Percentiles rank a stretch among this genome's conserved stretches.
These are phyloP conservation scores for Trametes pubescens DNA, from an alignment of 1,284 basidiomycete genomes.

Conservation along the genomic window DNA sequence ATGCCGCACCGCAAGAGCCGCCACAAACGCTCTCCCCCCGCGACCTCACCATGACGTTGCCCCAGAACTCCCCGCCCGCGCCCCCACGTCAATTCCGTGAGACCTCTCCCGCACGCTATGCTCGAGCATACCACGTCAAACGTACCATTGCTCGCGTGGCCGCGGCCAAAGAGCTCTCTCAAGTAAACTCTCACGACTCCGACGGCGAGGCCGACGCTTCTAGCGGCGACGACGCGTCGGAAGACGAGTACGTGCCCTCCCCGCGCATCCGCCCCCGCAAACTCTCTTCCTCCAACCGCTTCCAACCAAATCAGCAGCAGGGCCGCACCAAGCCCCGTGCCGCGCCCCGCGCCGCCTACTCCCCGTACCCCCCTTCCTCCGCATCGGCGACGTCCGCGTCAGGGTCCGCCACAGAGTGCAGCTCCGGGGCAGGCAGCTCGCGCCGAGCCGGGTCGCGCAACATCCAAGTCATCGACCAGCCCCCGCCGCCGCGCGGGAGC, in stretches of 20 bases:
- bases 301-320: conserved; percentile 13
- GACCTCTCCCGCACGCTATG: not conserved
- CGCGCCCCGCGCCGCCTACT: conserved; percentile 19
- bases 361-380: conserved; percentile 29
- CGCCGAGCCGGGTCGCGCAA: conserved; percentile 30
- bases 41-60: conserved; percentile 12
- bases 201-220: conserved; percentile 23
- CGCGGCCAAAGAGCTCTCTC: conserved; percentile 2
- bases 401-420: conserved; percentile 17
- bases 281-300: conserved; percentile 13
- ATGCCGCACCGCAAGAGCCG: conserved; percentile 11
- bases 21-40: conserved; percentile 10
- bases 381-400: conserved; percentile 10
- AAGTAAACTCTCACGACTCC: conserved; percentile 9
- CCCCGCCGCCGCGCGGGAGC: conserved; percentile 25
- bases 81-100: not conserved
- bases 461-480: conserved; percentile 24
- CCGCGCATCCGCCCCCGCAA: conserved; percentile 26
- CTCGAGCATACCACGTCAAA: not conserved
- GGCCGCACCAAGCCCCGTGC: conserved; percentile 21
- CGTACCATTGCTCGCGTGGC: not conserved
- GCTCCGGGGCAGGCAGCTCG: conserved; percentile 4
- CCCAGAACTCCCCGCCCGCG: conserved; percentile 1
- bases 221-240: conserved; percentile 30
- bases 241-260: conserved; percentile 32